Evolutionary conservation across 2,329 filamentous ascomycete species (phyloP).

Genomic region (Ceratocystis cacaofunesta): DNA sequence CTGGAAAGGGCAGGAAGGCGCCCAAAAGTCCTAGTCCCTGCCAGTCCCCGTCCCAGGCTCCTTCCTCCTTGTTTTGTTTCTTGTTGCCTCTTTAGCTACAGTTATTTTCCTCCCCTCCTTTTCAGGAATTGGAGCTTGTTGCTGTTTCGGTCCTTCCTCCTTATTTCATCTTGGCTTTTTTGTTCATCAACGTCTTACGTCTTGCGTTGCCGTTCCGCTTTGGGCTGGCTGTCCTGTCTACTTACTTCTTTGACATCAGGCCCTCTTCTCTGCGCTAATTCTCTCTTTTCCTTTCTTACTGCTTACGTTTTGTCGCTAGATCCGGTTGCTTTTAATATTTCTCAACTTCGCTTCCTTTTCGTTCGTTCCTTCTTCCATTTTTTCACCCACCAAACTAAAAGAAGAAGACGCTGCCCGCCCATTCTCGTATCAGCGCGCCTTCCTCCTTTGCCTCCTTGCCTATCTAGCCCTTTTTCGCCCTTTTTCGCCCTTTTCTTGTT

Average conservation of each 20-base stretch:
- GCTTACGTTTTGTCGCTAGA: slow-evolving; percentile 15
- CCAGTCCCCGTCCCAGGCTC: background rate
- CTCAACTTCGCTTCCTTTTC: slow-evolving; percentile 9
- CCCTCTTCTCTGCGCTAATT: background rate
- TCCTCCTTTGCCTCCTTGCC: background rate
- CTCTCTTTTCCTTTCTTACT: slow-evolving; percentile 15
- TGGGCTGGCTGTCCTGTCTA: background rate
- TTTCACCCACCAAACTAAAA: no score
- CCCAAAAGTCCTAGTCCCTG: background rate
- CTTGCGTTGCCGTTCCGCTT: background rate
- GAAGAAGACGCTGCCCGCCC: no score
- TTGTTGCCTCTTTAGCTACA: background rate
- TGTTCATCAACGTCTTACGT: background rate
- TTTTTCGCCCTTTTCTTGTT: background rate
- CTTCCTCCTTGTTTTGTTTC: background rate
- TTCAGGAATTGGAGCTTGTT: no score
- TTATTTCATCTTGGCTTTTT: background rate
- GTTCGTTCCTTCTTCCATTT: background rate
- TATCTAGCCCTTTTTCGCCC: background rate
- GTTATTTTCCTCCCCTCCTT: background rate
- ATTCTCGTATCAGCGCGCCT: background rate
- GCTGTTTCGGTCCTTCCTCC: background rate
- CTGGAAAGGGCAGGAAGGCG: background rate
- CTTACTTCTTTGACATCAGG: background rate
- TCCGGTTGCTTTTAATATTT: background rate